Evolutionary conservation across 2,329 filamentous ascomycete species (phyloP), one percentile per base, ranked within the genome.

Genomic region (Plenodomus tracheiphilus): DNA sequence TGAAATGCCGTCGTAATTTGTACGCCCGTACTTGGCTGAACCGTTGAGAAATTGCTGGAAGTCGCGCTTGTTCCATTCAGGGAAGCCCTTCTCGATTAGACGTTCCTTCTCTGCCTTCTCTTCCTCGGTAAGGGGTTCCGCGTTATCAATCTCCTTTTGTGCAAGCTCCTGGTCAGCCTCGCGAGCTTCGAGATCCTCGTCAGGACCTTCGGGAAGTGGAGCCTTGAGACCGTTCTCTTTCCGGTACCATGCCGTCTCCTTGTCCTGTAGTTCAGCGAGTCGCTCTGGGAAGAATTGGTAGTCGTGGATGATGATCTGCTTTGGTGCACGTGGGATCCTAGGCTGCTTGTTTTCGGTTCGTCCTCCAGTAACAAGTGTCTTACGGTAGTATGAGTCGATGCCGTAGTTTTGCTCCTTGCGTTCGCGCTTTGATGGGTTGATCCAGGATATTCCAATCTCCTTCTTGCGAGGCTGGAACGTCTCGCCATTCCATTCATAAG

Each of bases 11-110:
- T 88, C 87, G 66, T 89, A 97, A 69, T 94, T 91, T 34, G 82
- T 85, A 39, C 94, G 89, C 2, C 94, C 94, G 66, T 92, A 95
- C 70, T 93, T 94, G 51, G 91, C 93, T 28, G 91, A 96, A 17
- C 91, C 92, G 65, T 97, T 97, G 74, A 99, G 82, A 71, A 99
- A 99, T 62, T 97, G 94, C 69, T 97, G 93, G 76, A 97, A 99
- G 72, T 99, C 95, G 62, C 95, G 86, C 64, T 91, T 88, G 75
- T 96, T 97, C 94, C 95, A 99, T 28, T 94, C 86, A 2, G 85
- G 86, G 63, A 99, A 99, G 8, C 95, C 94, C 70, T 94, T 84
- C 45, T 86, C 81, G 1, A 91, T 89, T 46, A 99, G 81, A 28
- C 80, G 79, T 54, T 90, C 84, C 75, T 99, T 99, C 73, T 95